These are phyloP conservation scores for Mycena floridula DNA, from an alignment of 768 basidiomycete genomes.

Conservation along the genomic window DNA sequence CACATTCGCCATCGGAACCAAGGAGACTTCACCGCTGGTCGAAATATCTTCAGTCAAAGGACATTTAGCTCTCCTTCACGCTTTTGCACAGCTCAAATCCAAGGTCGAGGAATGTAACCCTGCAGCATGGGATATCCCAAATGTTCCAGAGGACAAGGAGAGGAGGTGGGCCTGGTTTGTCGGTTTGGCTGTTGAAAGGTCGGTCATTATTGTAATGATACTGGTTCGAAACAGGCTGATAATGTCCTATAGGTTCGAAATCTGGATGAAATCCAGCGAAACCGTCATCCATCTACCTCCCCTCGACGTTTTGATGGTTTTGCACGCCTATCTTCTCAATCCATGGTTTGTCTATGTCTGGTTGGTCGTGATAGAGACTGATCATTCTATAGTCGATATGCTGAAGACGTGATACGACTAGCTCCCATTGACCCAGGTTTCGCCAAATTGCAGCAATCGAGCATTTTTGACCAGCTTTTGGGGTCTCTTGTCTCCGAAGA, in stretches of 20 bases:
- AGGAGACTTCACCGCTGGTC: neutral
- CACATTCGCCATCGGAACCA: constrained; percentile 1
- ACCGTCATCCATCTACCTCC: constrained; percentile 21
- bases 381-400: constrained; percentile 24
- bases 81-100: constrained; percentile 23
- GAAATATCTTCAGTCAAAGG: constrained; percentile 13
- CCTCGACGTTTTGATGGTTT: constrained; percentile 32
- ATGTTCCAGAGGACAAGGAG: constrained; percentile 18
- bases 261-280: constrained; percentile 16
- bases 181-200: constrained; percentile 30
- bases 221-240: neutral
- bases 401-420: constrained; percentile 24
- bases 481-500: no score
- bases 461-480: no score
- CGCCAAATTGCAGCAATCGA: no score
- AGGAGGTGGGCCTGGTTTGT: constrained; percentile 31
- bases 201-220: no score
- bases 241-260: constrained; percentile 21
- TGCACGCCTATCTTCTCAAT: constrained; percentile 31
- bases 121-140: constrained; percentile 1
- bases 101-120: constrained; percentile 13
- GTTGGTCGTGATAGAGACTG: no score
- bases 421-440: constrained; percentile 11
- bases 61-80: constrained; percentile 27
- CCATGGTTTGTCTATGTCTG: constrained; percentile 14